A percentile compares a stretch with the other conserved stretches of the same genome.
phyloP scores from a whole-genome alignment of 202 grass and related monocot genomes.

The Hordeum pubiflorum region DNA sequence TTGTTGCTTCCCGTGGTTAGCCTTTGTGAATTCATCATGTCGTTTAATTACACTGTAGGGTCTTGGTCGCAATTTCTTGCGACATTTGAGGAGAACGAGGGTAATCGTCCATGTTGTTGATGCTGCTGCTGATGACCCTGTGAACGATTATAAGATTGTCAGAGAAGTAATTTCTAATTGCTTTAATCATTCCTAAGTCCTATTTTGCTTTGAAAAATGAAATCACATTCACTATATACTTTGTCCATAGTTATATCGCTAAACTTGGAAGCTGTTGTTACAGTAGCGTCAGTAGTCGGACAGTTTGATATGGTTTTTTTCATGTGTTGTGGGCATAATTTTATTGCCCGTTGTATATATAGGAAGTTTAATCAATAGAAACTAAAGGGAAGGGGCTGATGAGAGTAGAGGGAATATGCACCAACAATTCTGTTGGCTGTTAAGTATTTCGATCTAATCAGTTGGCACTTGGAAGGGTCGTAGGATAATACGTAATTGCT shows the following conservation, averaged over 20 bases:
- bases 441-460: neutral
- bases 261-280: neutral
- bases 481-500: no score
- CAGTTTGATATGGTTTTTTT: neutral
- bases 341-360: neutral
- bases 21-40: neutral
- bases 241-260: neutral
- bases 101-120: conserved; percentile 91
- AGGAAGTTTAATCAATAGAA: neutral
- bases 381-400: neutral
- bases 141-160: conserved; percentile 88
- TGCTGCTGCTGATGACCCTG: conserved; percentile 72
- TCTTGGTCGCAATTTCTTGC: conserved; percentile 94
- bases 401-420: neutral
- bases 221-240: neutral
- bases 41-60: conserved; percentile 45
- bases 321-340: neutral
- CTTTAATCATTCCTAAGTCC: neutral
- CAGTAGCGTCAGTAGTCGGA: neutral
- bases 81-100: conserved; percentile 91
- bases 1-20: neutral
- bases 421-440: neutral
- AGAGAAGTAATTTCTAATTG: conserved; percentile 61
- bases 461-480: neutral
- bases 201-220: neutral